Evolutionary conservation across 192 early-diverging fungal genomes (phyloP), one percentile per base, ranked within the genome.

Genomic region (Gryganskiella cystojenkinii): DNA sequence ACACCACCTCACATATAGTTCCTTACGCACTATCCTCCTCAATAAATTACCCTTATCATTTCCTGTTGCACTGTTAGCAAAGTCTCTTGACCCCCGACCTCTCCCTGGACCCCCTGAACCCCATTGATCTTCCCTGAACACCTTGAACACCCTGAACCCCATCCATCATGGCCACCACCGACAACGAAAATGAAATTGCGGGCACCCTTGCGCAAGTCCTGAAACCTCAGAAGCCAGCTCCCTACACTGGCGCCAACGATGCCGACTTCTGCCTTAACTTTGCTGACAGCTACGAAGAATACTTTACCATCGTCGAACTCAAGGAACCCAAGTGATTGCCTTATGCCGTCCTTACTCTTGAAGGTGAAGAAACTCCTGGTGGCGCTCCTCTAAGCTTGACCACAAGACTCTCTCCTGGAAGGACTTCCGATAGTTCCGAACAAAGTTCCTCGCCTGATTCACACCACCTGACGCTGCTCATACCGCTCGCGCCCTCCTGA

Each of bases 251-350:
- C 20, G 43, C 15, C 3, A 34, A 46, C 22, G 59, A 61, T 24
- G 61, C 45, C 27, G 35, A 33, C n/a, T 49, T 15, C 4, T 52
- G 33, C 40, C 37, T 64, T 24, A 64, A 64, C 25, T 64, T 64
- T 24, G 9, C 54, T 24, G 62, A 52, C 3, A 64, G 25, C 25
- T 46, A 64, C 3, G 62, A 35, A 28, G 49, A 53, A 30, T 64
- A 64, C 24, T 64, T 42, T 27, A 14, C 43, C 5, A 52, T 52
- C 13, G 51, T 64, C 15, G 22, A 53, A 5, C 37, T 64, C 9
- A 3, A 24, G 10, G 34, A n/a, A 20, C 6, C 2, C 49, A 3
- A 6, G 24, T 64, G 62, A 51, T 49, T 54, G 4, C 31, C 15
- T 19, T 64, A 40, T 37, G 43, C 51, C n/a, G 40, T 28, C 6